Base-by-base conservation (phyloP, 441 rosid species). In the Adansonia grandidieri region DNA sequence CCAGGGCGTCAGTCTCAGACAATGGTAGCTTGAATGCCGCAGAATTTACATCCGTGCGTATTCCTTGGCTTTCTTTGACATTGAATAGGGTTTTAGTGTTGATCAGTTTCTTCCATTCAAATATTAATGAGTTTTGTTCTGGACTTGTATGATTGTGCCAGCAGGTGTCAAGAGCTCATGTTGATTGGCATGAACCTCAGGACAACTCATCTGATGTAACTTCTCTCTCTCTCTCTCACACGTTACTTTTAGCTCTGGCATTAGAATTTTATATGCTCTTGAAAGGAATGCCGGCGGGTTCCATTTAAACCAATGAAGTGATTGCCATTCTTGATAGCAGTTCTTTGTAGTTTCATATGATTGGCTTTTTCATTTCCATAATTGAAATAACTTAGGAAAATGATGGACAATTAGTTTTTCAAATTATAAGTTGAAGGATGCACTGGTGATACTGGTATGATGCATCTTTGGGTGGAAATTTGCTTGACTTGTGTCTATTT, bases 1-100 rank as follows among this genome's bases (percentile, higher is more conserved):
- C 97, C 0, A 90, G 91, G 58, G 90, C 86, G 45, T 93, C 97
- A 32, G 79, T 84, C 32, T 88, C 89, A 0, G 98, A 91, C 74
- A 91, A 90, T 80, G 93, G 91, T 15, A 80, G 80, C 74, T 74
- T 61, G 62, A 81, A 76, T 78, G 74, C 81, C 56, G 74, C 87
- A 28, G 94, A 90, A 45, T 81, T 80, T 74, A 45, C 86, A 71
- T 47, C 82, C 51, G 85, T 84, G 67, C 75, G 83, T 85, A 19
- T 74, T 51, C 42, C 47, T 68, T 56, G 24, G 63, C 73, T 76
- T 60, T 57, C 15, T 28, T 53, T 32, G 62, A 58, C 42, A 77
- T 51, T 17, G 24, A 4, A 22, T 22, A 58, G 54, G 65, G 40
- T 60, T 57, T 78, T 62, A 66, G 5, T 54, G 19, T 17, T 77